Conservation (phyloP, 2,329 filamentous ascomycete species). For the Epichloe sylvatica region DNA sequence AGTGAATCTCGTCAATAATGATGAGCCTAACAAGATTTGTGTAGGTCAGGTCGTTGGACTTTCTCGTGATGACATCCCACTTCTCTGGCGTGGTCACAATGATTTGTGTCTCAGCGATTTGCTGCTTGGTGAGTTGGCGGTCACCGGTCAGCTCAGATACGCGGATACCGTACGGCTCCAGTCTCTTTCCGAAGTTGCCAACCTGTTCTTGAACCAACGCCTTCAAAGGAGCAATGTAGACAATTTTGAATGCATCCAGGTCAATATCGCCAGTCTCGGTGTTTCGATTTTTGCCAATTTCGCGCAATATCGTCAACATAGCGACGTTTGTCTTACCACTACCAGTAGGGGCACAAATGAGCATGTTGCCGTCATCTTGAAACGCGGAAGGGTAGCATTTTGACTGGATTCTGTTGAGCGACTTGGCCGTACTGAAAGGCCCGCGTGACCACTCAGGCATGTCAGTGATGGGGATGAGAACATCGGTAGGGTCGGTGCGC, state of each 20-base stretch:
- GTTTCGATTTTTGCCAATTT: constrained; percentile 93
- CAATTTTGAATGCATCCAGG: constrained; percentile 93
- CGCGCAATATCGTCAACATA: constrained; percentile 90
- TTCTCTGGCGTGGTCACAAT: constrained; percentile 98
- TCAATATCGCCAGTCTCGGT: constrained; percentile 84
- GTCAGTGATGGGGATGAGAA: constrained; percentile 69
- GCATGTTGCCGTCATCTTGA: constrained; percentile 88
- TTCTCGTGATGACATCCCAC: constrained; percentile 97
- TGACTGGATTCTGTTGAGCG: constrained; percentile 90
- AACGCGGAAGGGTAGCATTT: constrained; percentile 88
- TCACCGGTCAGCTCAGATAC: constrained; percentile 96
- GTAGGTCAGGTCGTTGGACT: constrained; percentile 92
- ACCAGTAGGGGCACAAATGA: constrained; percentile 91
- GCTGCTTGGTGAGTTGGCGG: constrained; percentile 93
- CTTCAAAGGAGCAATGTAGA: constrained; percentile 93
- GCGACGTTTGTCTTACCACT: constrained; percentile 98
- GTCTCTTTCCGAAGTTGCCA: constrained; percentile 84
- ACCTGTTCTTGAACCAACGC: constrained; percentile 96
- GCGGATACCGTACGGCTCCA: constrained; percentile 80
- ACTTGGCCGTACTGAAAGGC: constrained; percentile 74
- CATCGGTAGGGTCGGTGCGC: constrained; percentile 65
- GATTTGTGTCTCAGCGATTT: constrained; percentile 93
- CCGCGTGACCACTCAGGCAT: constrained; percentile 83
- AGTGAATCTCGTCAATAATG: constrained; percentile 95
- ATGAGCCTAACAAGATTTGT: constrained; percentile 92